Base-by-base conservation (phyloP, 2,329 filamentous ascomycete species). In the Arthrinium phaeospermum region DNA sequence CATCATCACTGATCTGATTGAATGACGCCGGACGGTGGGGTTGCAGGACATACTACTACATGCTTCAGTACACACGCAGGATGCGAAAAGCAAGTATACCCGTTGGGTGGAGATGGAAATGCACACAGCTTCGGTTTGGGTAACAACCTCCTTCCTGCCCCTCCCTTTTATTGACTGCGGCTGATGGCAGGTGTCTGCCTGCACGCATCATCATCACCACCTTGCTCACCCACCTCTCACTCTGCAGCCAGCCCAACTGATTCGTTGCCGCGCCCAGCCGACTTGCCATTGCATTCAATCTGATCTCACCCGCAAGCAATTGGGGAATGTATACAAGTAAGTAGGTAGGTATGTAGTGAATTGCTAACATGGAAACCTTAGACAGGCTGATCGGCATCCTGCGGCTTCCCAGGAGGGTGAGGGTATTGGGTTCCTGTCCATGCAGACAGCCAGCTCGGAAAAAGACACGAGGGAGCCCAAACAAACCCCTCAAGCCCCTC, bases 21-120 rank as follows among this genome's bases (percentile, higher is more conserved):
- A 46, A 16, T 46, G 45, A 46, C 45, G 45, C 45, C 5, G 16
- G 45, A 46, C 46, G 46, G 46, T 8, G 19, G 19, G 19, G 46
- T n/a, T 47, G 5, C 19, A 19, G 7, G 19, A 22, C 37, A 10
- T n/a, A n/a, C n/a, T n/a, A n/a, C n/a, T 41, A 41, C 37, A 41
- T 41, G 10, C 7, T 8, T 49, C 8, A 19, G 46, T 10, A 10
- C 37, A 22, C 51, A 53, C 51, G 24, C 51, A 53, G 51, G 12
- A 53, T 30, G 51, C 24, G 51, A 53, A 53, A 53, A 53, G 51
- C 51, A 53, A 53, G 24, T 53, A 27, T 49, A n/a, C 46, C 46
- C 46, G 46, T 49, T 49, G 46, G 19, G 46, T 53, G 51, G 51
- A 7, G 37, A 27, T 24, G 49, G n/a, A 14, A 53, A 14, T 14